Evolutionary conservation across 495 filamentous ascomycete species (phyloP), one percentile per base, ranked within the genome.

Genomic region (Usnea hakonensis): DNA sequence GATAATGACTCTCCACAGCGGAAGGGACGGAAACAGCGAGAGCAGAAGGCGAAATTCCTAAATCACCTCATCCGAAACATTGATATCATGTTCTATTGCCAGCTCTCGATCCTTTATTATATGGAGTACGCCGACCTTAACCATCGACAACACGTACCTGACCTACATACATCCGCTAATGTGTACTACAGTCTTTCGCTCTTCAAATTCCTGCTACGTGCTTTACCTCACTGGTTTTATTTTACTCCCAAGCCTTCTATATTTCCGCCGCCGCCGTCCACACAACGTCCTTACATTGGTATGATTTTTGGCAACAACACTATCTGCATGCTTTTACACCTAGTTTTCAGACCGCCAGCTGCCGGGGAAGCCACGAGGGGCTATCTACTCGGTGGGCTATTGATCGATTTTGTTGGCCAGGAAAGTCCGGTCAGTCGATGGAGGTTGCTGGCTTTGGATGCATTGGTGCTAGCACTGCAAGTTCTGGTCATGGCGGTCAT

Each of bases 341-440:
- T 85, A 16, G 76, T 87, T 57, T 77, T 82, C 55, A 73, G 81
- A 16, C 76, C 81, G 17, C 85, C 88, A 2, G 76, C 82, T 33
- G 90, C 87, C 23, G 83, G 85, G 60, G 90, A 95, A 74, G 81
- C 85, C 38, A 86, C 86, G 30, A 79, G 90, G 55, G 89, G 87
- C 9, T 94, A 95, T 70, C 78, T 94, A 1, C 90, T 95, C 70
- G 91, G 91, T 26, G 90, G 91, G 10, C 70, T 95, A 37, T 79
- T 94, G 46, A 85, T 95, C 63, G 88, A 96, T 72, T 92, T 96
- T 69, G 85, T 96, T 60, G 91, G 91, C 11, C 90, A 95, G 76
- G 83, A 83, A 69, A 85, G 85, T 33, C 89, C 91, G 9, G 82
- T 85, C 1, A 83, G 87, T 44, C 84, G 83, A 64, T 71, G 86